These are phyloP conservation scores for Rhodotorula glutinis DNA, from an alignment of 1,284 basidiomycete genomes.

Conservation along the genomic window DNA sequence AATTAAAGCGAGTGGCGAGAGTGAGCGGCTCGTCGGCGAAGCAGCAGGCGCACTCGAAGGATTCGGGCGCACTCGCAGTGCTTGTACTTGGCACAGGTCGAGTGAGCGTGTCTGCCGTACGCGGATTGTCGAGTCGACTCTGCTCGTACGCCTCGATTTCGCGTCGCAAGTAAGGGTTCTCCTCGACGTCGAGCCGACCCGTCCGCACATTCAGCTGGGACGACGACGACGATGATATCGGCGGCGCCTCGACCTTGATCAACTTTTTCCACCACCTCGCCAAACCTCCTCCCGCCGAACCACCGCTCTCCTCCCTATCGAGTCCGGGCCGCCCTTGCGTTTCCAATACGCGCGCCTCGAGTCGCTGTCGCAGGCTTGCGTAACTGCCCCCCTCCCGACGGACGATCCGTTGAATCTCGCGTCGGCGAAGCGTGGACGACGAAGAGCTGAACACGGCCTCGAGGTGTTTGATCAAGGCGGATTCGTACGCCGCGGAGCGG, in stretches of 20 bases:
- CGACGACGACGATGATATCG: background rate
- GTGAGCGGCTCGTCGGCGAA: slow-evolving; percentile 3
- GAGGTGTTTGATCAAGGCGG: slow-evolving; percentile 9
- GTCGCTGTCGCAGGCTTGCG: background rate
- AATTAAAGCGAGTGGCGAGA: background rate
- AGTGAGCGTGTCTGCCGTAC: no score
- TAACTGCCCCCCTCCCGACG: slow-evolving; percentile 8
- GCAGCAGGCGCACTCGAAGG: slow-evolving; percentile 23
- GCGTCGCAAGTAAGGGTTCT: background rate
- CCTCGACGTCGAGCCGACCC: background rate
- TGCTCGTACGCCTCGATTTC: background rate
- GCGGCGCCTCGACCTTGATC: background rate
- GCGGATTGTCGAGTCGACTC: no score
- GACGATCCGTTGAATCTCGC: background rate
- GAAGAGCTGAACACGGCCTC: background rate
- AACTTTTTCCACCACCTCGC: background rate
- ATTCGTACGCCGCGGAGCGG: slow-evolving; percentile 4
- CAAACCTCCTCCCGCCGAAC: background rate
- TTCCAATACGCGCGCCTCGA: background rate
- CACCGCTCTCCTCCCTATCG: background rate
- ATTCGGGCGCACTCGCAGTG: background rate
- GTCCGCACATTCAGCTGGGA: no score
- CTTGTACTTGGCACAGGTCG: no score
- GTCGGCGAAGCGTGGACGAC: background rate
- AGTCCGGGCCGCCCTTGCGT: background rate